These are phyloP conservation scores for Mycena maculata DNA, from an alignment of 768 basidiomycete species.

Conservation along the genomic window DNA sequence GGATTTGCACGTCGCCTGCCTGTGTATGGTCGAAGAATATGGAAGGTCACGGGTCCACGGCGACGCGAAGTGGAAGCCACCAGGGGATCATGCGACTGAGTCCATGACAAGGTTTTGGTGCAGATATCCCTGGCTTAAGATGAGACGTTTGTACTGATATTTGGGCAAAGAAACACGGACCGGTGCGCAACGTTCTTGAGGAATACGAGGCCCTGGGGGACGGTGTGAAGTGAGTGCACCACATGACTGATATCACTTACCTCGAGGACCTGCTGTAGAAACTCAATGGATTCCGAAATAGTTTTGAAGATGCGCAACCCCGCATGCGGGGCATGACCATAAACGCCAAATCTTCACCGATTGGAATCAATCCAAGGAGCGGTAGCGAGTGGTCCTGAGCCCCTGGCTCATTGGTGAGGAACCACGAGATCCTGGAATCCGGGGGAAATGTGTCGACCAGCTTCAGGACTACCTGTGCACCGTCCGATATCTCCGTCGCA, in stretches of 20 bases:
- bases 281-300: not conserved
- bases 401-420: too few species aligned
- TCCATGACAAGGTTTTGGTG: not conserved
- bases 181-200: conserved; percentile 4
- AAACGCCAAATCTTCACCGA: too few species aligned
- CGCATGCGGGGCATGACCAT: too few species aligned
- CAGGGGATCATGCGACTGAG: not conserved
- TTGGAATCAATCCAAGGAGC: too few species aligned
- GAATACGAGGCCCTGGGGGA: not conserved
- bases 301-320: not conserved
- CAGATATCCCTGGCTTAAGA: not conserved
- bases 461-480: not conserved
- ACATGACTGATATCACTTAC: not conserved
- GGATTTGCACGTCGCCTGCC: not conserved
- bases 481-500: not conserved
- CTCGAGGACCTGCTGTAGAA: not conserved
- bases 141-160: not conserved
- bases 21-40: not conserved
- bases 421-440: not conserved
- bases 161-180: not conserved
- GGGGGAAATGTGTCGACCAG: not conserved
- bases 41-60: not conserved
- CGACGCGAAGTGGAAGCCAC: not conserved
- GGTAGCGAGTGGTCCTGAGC: too few species aligned
- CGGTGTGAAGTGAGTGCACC: not conserved